Percentiles rank a stretch among this genome's conserved stretches.
Evolutionary conservation across 176 grass and related monocot species (phyloP).

Genomic region (Carex kokanica): DNA sequence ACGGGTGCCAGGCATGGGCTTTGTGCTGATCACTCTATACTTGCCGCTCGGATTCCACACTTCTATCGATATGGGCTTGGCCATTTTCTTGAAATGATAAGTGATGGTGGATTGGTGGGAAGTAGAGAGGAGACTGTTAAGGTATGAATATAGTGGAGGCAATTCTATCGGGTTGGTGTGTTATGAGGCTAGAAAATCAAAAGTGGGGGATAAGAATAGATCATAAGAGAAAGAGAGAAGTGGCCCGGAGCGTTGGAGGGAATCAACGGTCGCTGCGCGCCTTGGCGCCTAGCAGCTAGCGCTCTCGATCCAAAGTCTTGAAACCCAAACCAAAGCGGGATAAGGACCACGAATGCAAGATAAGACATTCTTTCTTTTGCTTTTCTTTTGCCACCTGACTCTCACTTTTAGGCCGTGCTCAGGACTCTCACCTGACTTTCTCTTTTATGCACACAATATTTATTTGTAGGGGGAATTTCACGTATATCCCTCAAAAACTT

Average conservation of each 20-base stretch:
- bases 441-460: too few species aligned
- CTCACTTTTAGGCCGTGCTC: too few species aligned
- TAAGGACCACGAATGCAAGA: slow-evolving; percentile 3
- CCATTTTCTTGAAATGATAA: slow-evolving; percentile 31
- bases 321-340: neutral
- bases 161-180: slow-evolving; percentile 15
- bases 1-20: slow-evolving; percentile 84
- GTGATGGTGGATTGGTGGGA: neutral
- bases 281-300: neutral
- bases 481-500: too few species aligned
- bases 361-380: too few species aligned
- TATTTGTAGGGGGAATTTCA: too few species aligned
- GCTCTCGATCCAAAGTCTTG: neutral
- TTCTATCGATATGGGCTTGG: slow-evolving; percentile 78
- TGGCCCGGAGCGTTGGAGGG: slow-evolving; percentile 5
- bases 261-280: slow-evolving; percentile 3
- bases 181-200: slow-evolving; percentile 25
- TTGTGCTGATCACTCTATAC: slow-evolving; percentile 88
- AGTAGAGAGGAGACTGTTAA: neutral
- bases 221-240: slow-evolving; percentile 9
- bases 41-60: slow-evolving; percentile 91
- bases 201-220: slow-evolving; percentile 22
- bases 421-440: too few species aligned
- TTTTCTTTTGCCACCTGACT: too few species aligned
- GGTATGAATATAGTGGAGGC: neutral